Evolutionary conservation across 805 yeast species (phyloP).

Genomic region (Sugiyamaella floridensis): DNA sequence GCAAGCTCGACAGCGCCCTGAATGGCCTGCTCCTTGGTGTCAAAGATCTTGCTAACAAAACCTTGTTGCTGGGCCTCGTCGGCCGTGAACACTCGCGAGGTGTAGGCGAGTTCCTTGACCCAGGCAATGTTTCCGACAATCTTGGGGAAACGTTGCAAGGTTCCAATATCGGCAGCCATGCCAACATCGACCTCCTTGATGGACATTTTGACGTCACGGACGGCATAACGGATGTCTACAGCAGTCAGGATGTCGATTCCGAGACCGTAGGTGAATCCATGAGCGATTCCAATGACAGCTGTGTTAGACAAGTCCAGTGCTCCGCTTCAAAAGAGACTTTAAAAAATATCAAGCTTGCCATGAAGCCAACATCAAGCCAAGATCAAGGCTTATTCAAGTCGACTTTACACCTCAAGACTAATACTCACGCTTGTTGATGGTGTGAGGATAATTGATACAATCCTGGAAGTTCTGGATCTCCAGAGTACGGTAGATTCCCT

Average conservation of each 20-base stretch:
- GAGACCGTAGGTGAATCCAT: slow-evolving; percentile 60
- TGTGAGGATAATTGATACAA: slow-evolving; percentile 34
- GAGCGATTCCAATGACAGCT: slow-evolving; percentile 58
- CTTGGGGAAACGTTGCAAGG: slow-evolving; percentile 58
- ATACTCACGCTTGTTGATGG: slow-evolving; percentile 27
- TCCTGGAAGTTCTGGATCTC: slow-evolving; percentile 54
- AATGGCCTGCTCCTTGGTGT: slow-evolving; percentile 44
- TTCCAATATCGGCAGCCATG: slow-evolving; percentile 72
- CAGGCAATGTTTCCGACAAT: slow-evolving; percentile 49
- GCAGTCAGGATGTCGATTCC: slow-evolving; percentile 62
- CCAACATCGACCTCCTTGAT: slow-evolving; percentile 69
- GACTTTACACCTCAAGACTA: too few species aligned
- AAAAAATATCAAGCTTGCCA: too few species aligned
- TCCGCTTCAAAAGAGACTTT: too few species aligned
- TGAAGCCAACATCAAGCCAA: too few species aligned
- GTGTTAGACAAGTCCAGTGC: too few species aligned
- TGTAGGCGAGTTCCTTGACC: slow-evolving; percentile 52
- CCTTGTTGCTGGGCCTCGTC: slow-evolving; percentile 54
- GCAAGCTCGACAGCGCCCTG: slow-evolving; percentile 47
- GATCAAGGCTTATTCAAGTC: too few species aligned
- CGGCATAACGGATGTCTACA: slow-evolving; percentile 49
- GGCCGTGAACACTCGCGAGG: slow-evolving; percentile 51
- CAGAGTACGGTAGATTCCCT: slow-evolving; percentile 28
- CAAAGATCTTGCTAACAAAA: slow-evolving; percentile 42
- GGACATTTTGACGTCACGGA: slow-evolving; percentile 46